Evolutionary conservation across 1,284 basidiomycete genomes (phyloP).

Genomic region (Stereum hirsutum): DNA sequence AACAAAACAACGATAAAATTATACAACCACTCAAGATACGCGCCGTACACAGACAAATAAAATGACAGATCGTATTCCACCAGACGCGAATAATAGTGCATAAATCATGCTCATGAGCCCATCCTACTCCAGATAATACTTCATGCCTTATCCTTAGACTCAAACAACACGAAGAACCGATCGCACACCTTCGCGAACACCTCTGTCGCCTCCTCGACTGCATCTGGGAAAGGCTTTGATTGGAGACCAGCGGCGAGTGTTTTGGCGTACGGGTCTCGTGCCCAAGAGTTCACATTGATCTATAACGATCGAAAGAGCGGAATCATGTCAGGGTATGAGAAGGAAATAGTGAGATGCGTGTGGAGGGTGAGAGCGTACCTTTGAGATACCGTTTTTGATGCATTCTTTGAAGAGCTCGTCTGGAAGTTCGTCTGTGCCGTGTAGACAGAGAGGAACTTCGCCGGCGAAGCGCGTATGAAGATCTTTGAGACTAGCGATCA

Average conservation of each 20-base stretch:
- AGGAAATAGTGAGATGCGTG: not conserved
- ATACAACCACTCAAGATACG: no score
- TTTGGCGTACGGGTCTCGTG: conserved; percentile 34
- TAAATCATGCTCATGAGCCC: not conserved
- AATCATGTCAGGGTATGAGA: no score
- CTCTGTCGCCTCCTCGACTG: conserved; percentile 35
- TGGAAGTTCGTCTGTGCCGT: conserved; percentile 36
- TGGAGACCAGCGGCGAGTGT: conserved; percentile 22
- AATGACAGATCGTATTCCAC: not conserved
- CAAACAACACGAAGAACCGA: conserved; percentile 32
- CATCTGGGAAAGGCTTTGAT: conserved; percentile 34
- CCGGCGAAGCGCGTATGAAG: conserved; percentile 27
- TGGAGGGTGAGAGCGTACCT: conserved; percentile 17
- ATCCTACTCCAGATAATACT: not conserved
- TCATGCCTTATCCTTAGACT: conserved; percentile 30
- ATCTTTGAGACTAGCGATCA: conserved; percentile 26
- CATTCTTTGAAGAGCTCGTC: conserved; percentile 34
- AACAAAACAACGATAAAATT: no score
- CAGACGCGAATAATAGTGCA: not conserved
- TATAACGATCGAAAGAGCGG: conserved; percentile 9
- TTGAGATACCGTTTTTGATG: conserved; percentile 36
- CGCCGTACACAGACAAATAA: not conserved
- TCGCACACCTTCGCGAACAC: conserved; percentile 32
- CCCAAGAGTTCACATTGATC: conserved; percentile 43
- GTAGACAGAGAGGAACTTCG: conserved; percentile 30